These are phyloP conservation scores for Boletus semigastroideus DNA, from an alignment of 1,284 basidiomycete species.

Conservation along the genomic window DNA sequence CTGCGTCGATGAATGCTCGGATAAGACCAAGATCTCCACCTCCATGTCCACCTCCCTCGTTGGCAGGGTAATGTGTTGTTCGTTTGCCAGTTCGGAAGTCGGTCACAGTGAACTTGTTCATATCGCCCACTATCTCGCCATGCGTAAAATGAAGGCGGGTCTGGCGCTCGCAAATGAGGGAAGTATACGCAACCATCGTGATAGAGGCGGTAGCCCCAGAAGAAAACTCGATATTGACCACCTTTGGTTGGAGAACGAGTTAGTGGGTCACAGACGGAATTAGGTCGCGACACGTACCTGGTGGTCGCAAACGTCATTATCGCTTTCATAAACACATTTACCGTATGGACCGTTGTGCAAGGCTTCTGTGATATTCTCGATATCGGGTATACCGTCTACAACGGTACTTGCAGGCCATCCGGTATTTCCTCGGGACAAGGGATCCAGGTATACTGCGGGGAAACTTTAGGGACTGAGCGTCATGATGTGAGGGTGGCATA, in stretches of 20 bases:
- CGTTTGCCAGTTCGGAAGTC: conserved; percentile 65
- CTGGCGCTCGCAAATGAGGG: conserved; percentile 70
- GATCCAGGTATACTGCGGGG: conserved; percentile 67
- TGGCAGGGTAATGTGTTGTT: conserved; percentile 49
- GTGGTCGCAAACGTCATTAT: conserved; percentile 81
- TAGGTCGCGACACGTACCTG: conserved; percentile 39
- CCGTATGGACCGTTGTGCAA: conserved; percentile 73
- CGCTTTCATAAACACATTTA: conserved; percentile 77
- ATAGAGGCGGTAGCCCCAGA: conserved; percentile 76
- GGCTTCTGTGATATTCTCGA: conserved; percentile 72
- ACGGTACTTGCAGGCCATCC: conserved; percentile 67
- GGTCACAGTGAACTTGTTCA: conserved; percentile 72
- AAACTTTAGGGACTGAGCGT: conserved; percentile 3
- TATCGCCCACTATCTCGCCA: conserved; percentile 83
- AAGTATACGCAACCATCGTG: conserved; percentile 79
- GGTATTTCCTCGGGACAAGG: conserved; percentile 52
- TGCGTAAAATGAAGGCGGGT: conserved; percentile 78
- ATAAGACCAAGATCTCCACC: conserved; percentile 80
- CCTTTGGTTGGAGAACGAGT: conserved; percentile 33
- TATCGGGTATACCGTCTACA: conserved; percentile 75
- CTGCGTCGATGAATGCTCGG: conserved; percentile 70
- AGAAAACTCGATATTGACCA: conserved; percentile 81
- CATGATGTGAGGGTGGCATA: conserved; percentile 34
- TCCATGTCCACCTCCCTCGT: conserved; percentile 71
- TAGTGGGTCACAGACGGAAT: neutral